Evolutionary conservation across 176 grass and related monocot species (phyloP).

Genomic region (Juncus inflexus): DNA sequence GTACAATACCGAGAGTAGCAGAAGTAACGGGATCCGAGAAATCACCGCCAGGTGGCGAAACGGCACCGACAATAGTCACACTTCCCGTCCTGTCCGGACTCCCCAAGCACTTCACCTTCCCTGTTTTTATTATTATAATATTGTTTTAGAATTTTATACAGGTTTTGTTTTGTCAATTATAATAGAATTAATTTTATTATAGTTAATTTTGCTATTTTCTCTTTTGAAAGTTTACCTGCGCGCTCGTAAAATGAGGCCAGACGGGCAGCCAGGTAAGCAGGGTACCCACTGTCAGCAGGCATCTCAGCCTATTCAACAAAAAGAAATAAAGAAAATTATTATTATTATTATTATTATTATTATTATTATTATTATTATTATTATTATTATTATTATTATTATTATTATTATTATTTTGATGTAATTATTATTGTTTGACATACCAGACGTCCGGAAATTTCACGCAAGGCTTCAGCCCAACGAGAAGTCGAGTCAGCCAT

Average conservation of each 20-base stretch:
- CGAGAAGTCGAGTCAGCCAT: conserved; percentile 96
- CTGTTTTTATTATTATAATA: too few relatives aligned
- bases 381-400: background rate
- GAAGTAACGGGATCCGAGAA: conserved; percentile 98
- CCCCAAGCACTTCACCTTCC: conserved; percentile 91
- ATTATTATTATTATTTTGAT: background rate
- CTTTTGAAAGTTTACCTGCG: conserved; percentile 36
- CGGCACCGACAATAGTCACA: conserved; percentile 98
- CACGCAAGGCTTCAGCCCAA: conserved; percentile 60
- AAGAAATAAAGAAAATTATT: background rate
- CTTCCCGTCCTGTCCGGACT: conserved; percentile 86
- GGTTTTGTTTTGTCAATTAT: too few relatives aligned
- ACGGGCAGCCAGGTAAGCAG: conserved; percentile 93
- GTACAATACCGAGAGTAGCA: conserved; percentile 97
- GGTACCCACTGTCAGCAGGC: conserved; percentile 99
- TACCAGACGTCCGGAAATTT: conserved; percentile 54
- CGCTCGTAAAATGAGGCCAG: conserved; percentile 97
- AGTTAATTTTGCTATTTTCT: too few relatives aligned
- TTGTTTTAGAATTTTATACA: too few relatives aligned
- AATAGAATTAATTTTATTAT: too few relatives aligned
- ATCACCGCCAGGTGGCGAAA: conserved; percentile 97
- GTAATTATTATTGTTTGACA: background rate
- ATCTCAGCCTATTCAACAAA: conserved; percentile 76
- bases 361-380: conserved; percentile 7
- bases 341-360: background rate